These are phyloP conservation scores for Fraxinus albicans DNA, from an alignment of 305 asterid genomes.

Conservation along the genomic window DNA sequence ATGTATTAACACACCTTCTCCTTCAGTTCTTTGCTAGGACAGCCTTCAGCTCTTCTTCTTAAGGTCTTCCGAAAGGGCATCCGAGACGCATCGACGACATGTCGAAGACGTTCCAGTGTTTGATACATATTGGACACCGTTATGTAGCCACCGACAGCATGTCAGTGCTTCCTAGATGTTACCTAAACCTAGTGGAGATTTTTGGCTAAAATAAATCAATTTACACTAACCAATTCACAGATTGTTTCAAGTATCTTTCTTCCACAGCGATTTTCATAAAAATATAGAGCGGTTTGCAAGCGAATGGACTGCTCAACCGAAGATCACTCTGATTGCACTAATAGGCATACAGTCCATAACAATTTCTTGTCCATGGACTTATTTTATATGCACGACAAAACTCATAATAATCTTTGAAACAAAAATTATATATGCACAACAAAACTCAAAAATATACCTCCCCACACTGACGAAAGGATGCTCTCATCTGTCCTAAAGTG, in stretches of 20 bases:
- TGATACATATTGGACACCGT: background rate
- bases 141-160: background rate
- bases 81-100: background rate
- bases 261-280: background rate
- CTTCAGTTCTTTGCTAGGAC: background rate
- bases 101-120: background rate
- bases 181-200: background rate
- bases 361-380: background rate
- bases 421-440: background rate
- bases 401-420: constrained; percentile 1
- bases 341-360: background rate
- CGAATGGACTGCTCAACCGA: background rate
- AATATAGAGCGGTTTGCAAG: background rate
- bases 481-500: constrained; percentile 57
- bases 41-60: background rate
- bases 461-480: constrained; percentile 77
- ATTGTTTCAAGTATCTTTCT: background rate
- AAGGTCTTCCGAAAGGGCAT: background rate
- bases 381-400: background rate
- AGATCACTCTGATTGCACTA: background rate
- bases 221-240: background rate
- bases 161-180: background rate
- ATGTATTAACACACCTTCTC: background rate
- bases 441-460: constrained; percentile 44
- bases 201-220: background rate